Evolutionary conservation across 2,329 filamentous ascomycete genomes (phyloP), one percentile per base, ranked within the genome.

Genomic region (Fonsecaea nubica): DNA sequence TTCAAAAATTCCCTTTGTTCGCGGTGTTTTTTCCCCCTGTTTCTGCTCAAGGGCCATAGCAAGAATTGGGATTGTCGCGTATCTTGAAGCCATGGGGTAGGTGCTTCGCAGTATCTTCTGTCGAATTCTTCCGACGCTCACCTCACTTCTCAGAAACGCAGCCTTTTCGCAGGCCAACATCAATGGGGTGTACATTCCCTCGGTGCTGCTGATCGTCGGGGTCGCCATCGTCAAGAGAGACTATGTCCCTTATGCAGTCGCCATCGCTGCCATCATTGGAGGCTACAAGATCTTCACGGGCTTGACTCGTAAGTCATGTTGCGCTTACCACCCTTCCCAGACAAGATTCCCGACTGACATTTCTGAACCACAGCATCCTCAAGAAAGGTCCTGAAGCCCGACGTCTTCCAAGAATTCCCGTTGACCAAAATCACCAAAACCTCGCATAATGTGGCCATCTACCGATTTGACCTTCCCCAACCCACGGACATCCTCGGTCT

Each of bases 371-470:
- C 54, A 68, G 66, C 78, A 93, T 92, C 89, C 77, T 85, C 89
- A 69, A 88, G 90, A 79, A 93, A 92, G 80, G 89, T 95, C 71
- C 87, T 99, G 74, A 94, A 94, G 82, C 92, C 93, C 36, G 88
- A 89, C 73, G 85, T 86, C 58, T 97, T 97, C 86, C 93, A 97
- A 79, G 87, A 96, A 65, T 97, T 97, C 77, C 90, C 92, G 78
- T 89, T 99, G 74, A 90, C 91, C 80, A 92, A 98, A 81, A 98
- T 97, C 87, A 98, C 90, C 13, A 86, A 96, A 72, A 90, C 98
- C 76, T 97, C 94, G 36, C 95, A 98, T 87, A 99, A 99, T 85
- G 94, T 96, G 67, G 93, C 94, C 80, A 97, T 99, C 83, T 99
- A 98, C 85, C 93, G 95, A 76, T 97, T 98, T 83, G 86, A 86